Conservation (phyloP, 192 early-diverging fungal species). For the Chytriomyces sp. region DNA sequence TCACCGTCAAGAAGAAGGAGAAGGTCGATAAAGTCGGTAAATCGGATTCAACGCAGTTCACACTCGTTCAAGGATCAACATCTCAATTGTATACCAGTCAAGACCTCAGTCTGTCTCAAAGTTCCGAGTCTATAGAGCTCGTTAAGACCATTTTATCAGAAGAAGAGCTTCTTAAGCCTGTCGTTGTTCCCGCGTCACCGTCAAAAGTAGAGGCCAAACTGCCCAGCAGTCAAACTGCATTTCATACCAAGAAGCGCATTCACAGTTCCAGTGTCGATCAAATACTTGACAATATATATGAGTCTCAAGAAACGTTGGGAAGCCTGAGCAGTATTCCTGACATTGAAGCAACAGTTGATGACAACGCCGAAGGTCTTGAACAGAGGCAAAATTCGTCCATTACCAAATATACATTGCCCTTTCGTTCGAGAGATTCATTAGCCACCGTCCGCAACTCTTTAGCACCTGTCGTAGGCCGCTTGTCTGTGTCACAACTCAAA, state of each 20-base stretch:
- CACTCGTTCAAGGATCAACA: no score
- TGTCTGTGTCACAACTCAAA: background rate
- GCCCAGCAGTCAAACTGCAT: background rate
- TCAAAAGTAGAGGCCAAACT: background rate
- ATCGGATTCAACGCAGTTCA: no score
- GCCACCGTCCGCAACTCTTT: conserved; percentile 4
- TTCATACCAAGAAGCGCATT: background rate
- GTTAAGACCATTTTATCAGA: no score
- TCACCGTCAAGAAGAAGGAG: no score
- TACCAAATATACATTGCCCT: background rate
- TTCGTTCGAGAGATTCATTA: background rate
- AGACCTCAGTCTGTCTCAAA: no score
- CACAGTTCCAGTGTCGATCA: conserved; percentile 5
- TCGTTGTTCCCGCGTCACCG: background rate
- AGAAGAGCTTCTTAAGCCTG: no score
- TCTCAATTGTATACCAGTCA: no score
- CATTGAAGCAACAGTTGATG: background rate
- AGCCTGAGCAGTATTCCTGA: background rate
- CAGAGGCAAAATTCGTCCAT: background rate
- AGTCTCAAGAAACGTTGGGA: background rate
- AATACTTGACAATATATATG: background rate
- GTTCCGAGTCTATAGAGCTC: no score
- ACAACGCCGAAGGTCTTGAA: background rate
- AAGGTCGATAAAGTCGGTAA: no score
- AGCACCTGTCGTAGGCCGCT: background rate